phyloP scores from a whole-genome alignment of 176 grass and related monocot genomes.

The Thalia dealbata region DNA sequence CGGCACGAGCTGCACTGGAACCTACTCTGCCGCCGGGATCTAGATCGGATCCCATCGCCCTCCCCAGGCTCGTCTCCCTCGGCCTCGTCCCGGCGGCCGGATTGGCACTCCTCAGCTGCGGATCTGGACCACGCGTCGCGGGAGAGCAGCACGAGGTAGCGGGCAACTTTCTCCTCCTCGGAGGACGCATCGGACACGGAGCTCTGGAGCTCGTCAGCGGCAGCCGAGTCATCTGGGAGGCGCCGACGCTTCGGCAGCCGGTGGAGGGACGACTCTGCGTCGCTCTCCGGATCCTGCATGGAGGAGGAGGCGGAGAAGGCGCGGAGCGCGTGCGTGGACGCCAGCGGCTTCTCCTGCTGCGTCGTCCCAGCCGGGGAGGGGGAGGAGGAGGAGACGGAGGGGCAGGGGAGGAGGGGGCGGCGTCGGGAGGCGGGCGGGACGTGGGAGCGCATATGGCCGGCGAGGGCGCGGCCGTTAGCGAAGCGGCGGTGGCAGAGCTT shows the following conservation, averaged over 20 bases:
- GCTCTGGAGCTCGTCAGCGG: constrained; percentile 4
- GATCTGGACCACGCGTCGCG: constrained; percentile 20
- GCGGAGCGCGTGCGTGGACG: no score
- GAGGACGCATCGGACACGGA: constrained; percentile 12
- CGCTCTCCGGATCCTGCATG: constrained; percentile 14
- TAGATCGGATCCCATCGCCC: neutral
- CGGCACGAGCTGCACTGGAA: constrained; percentile 61
- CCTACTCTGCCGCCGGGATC: neutral
- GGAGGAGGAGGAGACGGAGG: constrained; percentile 7
- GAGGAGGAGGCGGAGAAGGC: neutral
- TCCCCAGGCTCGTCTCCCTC: neutral
- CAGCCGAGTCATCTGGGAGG: neutral
- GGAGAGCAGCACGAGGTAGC: constrained; percentile 18
- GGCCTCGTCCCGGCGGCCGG: neutral
- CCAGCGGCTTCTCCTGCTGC: no score
- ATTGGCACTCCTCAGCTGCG: neutral
- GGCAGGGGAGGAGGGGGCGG: neutral
- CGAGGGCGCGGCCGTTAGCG: constrained; percentile 10
- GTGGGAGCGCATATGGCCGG: constrained; percentile 22
- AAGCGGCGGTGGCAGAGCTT: constrained; percentile 16
- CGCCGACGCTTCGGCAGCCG: constrained; percentile 1
- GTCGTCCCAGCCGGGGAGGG: neutral
- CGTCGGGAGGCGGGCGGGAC: neutral
- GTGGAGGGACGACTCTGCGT: neutral
- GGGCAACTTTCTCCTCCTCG: constrained; percentile 15